Base-by-base conservation (phyloP, 2,329 filamentous ascomycete species). In the Colletotrichum australisinense region DNA sequence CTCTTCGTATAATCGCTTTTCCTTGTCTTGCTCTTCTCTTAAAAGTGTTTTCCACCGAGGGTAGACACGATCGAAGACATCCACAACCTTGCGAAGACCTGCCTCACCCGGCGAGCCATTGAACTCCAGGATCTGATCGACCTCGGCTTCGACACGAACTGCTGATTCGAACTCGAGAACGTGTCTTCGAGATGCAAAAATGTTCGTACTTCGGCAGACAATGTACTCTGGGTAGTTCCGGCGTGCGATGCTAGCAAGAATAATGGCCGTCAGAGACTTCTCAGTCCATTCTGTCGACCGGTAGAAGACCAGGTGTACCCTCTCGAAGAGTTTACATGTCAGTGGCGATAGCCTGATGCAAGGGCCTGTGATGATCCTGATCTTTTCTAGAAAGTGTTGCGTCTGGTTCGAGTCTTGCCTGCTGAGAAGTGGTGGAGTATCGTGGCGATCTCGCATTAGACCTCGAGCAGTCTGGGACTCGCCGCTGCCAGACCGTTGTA, bases 261-360 rank as follows among this genome's bases (percentile, higher is more conserved):
- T 98, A 67, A 98, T 96, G 0, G 95, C 96, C 1, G 95, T 98
- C 16, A 99, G 86, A 1, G 96, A 98, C 81, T 98, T 98, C 78
- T 98, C 96, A 0, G 95, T 97, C 97, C 97, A 99, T 80, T 98
- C 94, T 0, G 95, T 97, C 11, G 95, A 98, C 72, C 96, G 90
- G 81, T 98, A 98, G 81, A 98, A 99, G 32, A 99, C 95, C 2
- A 99, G 85, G 83, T 98, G 97, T 0, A 98, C 95, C 30, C 97
- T 91, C 81, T 98, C 95, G 78, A 99, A 99, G 0, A 99, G 88
- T 78, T 92, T 94, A 75, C 95, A 89, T 0, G 92, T 88, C 0
- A 89, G 84, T 0, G 92, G 83, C 0, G 94, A 94, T 14, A 99
- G 89, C 49, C 96, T 89, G 74, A 98, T 92, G 76, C 95, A 98